Evolutionary conservation across 116 monocot species (phyloP), one percentile per base, ranked within the genome.

Genomic region (Zostera marina): DNA sequence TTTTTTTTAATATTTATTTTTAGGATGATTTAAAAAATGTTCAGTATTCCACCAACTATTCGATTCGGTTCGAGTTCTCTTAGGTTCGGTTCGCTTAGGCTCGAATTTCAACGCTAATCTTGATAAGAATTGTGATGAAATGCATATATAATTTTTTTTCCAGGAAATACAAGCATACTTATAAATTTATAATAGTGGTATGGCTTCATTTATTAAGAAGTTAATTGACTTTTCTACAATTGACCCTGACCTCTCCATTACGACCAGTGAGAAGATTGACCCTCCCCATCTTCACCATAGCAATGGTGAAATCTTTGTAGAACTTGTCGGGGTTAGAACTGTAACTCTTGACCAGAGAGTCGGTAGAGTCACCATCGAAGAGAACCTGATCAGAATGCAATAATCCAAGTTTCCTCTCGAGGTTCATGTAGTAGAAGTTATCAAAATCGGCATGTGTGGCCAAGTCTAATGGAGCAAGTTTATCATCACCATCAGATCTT

Each of bases 301-400:
- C 78, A 23, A 61, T 52, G 0, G 65, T 68, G 25, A 87, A 87
- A 41, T 81, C 87, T 1, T 38, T 41, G 47, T 44, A 45, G 49
- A 87, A 87, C 3, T 19, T n/a, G 9, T n/a, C 25, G 0, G 11
- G 5, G 26, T 79, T 43, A 5, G n/a, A 4, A 51, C 66, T 68
- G 47, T 87, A 87, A 7, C 44, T 47, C 39, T 22, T 22, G 24
- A 87, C 87, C 10, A 79, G 56, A 4, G 41, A 13, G 42, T 86
- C 87, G 55, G 76, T 68, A 0, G 78, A 64, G 12, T 75, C 81
- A 7, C 52, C 56, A 24, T 79, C 74, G 72, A 81, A 75, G 4
- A 85, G 64, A 72, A 70, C 85, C 63, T 85, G 81, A 42, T 87
- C 87, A 2, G 87, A 87, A 54, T 87, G 82, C 5, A 87, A 66